Conservation (phyloP, 257 asterid genomes). For the Solanum paucissectum region DNA sequence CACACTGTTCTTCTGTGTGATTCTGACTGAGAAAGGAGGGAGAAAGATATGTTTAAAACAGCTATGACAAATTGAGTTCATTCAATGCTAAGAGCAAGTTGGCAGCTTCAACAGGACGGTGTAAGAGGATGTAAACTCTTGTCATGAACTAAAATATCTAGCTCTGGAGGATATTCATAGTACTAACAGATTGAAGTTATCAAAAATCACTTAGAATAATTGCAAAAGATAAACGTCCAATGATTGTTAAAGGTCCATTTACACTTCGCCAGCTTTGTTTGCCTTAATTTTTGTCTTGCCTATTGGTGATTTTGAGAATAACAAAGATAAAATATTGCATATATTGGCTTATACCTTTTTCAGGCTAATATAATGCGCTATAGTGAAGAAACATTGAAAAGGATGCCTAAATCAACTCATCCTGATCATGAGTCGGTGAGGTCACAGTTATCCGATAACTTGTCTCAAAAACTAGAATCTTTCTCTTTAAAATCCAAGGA, state of each 20-base stretch:
- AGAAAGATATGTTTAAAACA: neutral
- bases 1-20: neutral
- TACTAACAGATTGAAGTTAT: neutral
- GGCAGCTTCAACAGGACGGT: neutral
- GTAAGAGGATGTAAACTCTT: neutral
- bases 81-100: neutral
- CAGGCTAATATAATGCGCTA: slow-evolving; percentile 75
- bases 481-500: slow-evolving; percentile 40
- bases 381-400: slow-evolving; percentile 49
- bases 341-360: slow-evolving; percentile 6
- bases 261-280: neutral
- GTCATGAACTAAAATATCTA: neutral
- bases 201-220: neutral
- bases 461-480: slow-evolving; percentile 31
- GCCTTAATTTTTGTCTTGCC: neutral
- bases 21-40: neutral
- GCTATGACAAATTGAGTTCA: neutral
- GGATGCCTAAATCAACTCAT: slow-evolving; percentile 36
- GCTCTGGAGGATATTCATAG: neutral
- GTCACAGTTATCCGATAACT: slow-evolving; percentile 25
- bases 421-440: slow-evolving; percentile 19
- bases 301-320: neutral
- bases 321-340: neutral
- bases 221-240: neutral
- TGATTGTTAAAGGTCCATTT: neutral